phyloP scores from a whole-genome alignment of 495 filamentous ascomycete genomes.

The Penicillium lividum region DNA sequence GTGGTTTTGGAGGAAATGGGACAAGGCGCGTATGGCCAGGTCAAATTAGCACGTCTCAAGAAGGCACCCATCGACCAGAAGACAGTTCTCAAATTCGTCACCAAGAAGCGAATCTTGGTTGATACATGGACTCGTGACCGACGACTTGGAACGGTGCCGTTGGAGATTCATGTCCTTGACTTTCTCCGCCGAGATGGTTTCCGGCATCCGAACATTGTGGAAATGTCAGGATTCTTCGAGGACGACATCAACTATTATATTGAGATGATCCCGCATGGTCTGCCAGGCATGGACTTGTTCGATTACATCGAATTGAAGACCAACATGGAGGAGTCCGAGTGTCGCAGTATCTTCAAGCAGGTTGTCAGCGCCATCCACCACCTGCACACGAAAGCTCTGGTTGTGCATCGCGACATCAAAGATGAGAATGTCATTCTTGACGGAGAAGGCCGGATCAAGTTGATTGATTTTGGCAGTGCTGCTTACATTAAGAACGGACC shows the following conservation, averaged over 20 bases:
- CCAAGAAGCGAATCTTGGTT: conserved; percentile 93
- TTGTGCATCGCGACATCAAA: conserved; percentile 98
- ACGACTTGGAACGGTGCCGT: conserved; percentile 89
- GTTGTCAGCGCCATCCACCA: conserved; percentile 88
- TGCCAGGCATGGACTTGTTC: conserved; percentile 98
- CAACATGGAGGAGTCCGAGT: conserved; percentile 95
- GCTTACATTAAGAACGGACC: conserved; percentile 98
- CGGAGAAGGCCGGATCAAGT: conserved; percentile 91
- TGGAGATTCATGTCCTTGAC: conserved; percentile 97
- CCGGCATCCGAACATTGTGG: conserved; percentile 93
- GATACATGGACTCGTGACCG: conserved; percentile 98
- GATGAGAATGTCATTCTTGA: conserved; percentile 97
- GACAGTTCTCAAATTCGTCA: conserved; percentile 96
- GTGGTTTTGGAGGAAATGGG: conserved; percentile 97
- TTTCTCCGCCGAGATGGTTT: conserved; percentile 86
- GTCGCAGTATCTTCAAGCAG: conserved; percentile 92
- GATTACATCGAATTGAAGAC: conserved; percentile 97
- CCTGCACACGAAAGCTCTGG: conserved; percentile 84
- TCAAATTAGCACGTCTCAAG: conserved; percentile 92
- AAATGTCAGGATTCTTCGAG: conserved; percentile 99
- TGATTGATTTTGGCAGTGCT: conserved; percentile 97
- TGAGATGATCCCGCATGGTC: conserved; percentile 94
- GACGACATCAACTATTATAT: conserved; percentile 99
- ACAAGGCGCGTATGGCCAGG: conserved; percentile 95
- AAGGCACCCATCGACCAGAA: conserved; percentile 66